phyloP scores from a whole-genome alignment of 305 asterid species.

The Rubia occidens region DNA sequence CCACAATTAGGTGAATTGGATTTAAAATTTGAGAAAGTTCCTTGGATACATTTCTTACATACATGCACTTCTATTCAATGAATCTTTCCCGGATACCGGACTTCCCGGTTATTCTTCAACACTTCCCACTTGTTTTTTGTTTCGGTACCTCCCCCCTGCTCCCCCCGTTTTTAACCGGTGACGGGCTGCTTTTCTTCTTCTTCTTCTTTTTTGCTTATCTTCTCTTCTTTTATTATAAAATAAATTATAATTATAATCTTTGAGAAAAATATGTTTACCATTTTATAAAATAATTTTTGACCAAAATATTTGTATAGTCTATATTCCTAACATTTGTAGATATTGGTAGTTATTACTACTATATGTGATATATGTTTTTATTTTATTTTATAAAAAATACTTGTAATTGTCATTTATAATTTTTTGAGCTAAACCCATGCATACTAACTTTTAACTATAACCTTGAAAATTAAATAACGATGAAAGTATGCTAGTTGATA shows the following conservation, averaged over 20 bases:
- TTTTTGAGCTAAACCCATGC: background rate
- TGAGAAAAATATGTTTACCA: background rate
- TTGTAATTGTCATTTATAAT: background rate
- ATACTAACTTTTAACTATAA: background rate
- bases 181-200: conserved; percentile 8
- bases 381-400: too few species aligned
- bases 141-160: conserved; percentile 9
- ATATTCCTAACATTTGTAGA: background rate
- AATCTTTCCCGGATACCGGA: conserved; percentile 28
- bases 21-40: background rate
- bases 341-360: too few species aligned
- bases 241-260: background rate
- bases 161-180: conserved; percentile 14
- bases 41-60: conserved; percentile 8
- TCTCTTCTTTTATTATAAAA: background rate
- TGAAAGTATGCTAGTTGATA: too few species aligned
- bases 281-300: background rate
- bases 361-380: too few species aligned
- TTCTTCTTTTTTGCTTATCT: background rate
- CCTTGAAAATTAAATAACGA: background rate
- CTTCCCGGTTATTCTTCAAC: conserved; percentile 11
- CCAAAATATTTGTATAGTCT: background rate
- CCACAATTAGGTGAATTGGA: conserved; percentile 11
- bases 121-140: background rate
- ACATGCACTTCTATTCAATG: conserved; percentile 22